These are phyloP conservation scores for Pulveroboletus sp. DNA, from an alignment of 768 basidiomycete species.

Conservation along the genomic window DNA sequence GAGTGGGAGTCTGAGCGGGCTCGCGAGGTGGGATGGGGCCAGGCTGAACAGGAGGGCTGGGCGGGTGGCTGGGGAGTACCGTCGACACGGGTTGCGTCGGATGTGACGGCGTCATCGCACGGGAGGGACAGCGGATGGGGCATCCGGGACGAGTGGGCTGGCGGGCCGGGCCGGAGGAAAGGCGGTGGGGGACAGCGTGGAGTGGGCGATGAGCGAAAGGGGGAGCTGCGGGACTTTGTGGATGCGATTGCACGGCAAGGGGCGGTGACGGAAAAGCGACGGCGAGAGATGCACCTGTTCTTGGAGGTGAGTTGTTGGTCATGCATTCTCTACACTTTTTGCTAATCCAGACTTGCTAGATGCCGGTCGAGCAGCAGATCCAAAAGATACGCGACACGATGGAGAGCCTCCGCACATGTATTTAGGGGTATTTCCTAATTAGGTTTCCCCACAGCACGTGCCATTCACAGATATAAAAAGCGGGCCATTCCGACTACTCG, in stretches of 20 bases:
- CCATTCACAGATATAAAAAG: background rate
- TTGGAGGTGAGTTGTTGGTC: constrained; percentile 38
- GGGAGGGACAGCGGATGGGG: constrained; percentile 19
- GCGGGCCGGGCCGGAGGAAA: background rate
- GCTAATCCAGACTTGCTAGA: too few relatives aligned
- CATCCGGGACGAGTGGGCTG: constrained; percentile 13
- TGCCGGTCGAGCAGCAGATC: constrained; percentile 55
- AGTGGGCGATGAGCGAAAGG: constrained; percentile 1
- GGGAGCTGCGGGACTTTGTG: constrained; percentile 37
- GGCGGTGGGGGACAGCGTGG: constrained; percentile 2
- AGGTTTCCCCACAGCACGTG: constrained; percentile 17
- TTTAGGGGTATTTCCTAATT: background rate
- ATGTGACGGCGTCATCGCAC: constrained; percentile 18
- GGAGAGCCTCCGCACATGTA: constrained; percentile 31
- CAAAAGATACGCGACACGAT: constrained; percentile 50
- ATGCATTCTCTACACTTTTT: too few relatives aligned
- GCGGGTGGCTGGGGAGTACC: constrained; percentile 12
- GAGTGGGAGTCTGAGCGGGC: constrained; percentile 17
- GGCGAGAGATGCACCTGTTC: constrained; percentile 47
- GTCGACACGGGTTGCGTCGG: constrained; percentile 12
- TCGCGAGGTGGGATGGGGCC: constrained; percentile 11
- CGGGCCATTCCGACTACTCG: background rate
- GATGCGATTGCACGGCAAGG: constrained; percentile 44
- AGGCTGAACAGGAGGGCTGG: background rate
- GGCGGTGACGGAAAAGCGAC: constrained; percentile 38